Conservation (phyloP, 2,329 filamentous ascomycete species). For the Fusarium sp. region DNA sequence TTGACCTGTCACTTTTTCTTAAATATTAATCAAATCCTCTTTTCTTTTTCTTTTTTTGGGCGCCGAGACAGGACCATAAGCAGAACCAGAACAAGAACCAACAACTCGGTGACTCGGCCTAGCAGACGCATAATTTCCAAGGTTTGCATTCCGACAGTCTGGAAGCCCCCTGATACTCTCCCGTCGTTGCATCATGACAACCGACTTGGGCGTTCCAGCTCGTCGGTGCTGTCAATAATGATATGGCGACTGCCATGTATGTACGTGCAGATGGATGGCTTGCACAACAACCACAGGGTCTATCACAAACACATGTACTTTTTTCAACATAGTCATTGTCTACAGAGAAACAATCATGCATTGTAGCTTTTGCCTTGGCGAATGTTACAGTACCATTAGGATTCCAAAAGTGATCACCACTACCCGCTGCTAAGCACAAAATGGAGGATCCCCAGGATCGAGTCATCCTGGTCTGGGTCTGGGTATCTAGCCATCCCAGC, state of each 20-base stretch:
- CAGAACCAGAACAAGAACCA: slow-evolving; percentile 22
- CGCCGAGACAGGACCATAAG: slow-evolving; percentile 17
- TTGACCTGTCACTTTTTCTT: slow-evolving; percentile 31
- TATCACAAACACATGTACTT: too few species aligned
- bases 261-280: slow-evolving; percentile 5
- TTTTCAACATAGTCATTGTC: too few species aligned
- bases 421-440: slow-evolving; percentile 4
- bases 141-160: slow-evolving; percentile 22
- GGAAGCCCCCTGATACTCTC: slow-evolving; percentile 9
- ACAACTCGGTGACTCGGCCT: slow-evolving; percentile 19
- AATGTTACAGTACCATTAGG: slow-evolving; percentile 2
- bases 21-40: slow-evolving; percentile 30
- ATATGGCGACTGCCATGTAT: background rate
- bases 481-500: background rate
- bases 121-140: slow-evolving; percentile 12
- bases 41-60: slow-evolving; percentile 13
- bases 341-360: too few species aligned
- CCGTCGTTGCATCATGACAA: background rate
- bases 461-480: slow-evolving; percentile 14
- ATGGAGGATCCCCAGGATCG: background rate
- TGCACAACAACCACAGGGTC: background rate
- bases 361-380: too few species aligned
- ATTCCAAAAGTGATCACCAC: slow-evolving; percentile 11
- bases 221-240: slow-evolving; percentile 4
- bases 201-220: slow-evolving; percentile 4